Evolutionary conservation across 257 asterid species (phyloP).

Genomic region (Petrea volubilis): DNA sequence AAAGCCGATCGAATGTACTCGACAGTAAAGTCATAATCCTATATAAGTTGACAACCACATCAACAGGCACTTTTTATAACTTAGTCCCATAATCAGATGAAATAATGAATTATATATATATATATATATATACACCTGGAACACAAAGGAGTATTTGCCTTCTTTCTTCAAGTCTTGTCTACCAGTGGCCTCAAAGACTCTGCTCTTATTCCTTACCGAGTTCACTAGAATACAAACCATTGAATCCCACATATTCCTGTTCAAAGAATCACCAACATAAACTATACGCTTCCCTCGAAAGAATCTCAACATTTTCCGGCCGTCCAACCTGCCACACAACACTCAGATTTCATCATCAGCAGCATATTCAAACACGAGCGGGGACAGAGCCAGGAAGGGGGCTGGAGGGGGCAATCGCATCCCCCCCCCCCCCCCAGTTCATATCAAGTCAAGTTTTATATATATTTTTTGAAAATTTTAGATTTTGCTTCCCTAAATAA

Average conservation of each 20-base stretch:
- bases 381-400: no score
- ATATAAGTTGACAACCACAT: neutral
- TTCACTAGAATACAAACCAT: slow-evolving; percentile 64
- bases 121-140: slow-evolving; percentile 39
- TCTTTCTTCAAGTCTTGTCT: slow-evolving; percentile 52
- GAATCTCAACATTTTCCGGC: slow-evolving; percentile 56
- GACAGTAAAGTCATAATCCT: slow-evolving; percentile 61
- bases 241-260: slow-evolving; percentile 83
- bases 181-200: slow-evolving; percentile 72
- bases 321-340: slow-evolving; percentile 50
- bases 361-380: no score
- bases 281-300: slow-evolving; percentile 65
- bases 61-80: neutral
- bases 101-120: neutral
- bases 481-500: no score
- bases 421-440: no score
- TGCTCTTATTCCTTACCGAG: slow-evolving; percentile 54
- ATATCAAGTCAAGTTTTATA: no score
- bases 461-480: no score
- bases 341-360: neutral
- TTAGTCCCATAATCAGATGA: neutral
- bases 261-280: slow-evolving; percentile 80
- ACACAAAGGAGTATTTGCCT: slow-evolving; percentile 65
- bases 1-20: slow-evolving; percentile 74
- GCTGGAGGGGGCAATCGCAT: no score